Conservation (phyloP, 345 rosid genomes). For the Salix dunnii region DNA sequence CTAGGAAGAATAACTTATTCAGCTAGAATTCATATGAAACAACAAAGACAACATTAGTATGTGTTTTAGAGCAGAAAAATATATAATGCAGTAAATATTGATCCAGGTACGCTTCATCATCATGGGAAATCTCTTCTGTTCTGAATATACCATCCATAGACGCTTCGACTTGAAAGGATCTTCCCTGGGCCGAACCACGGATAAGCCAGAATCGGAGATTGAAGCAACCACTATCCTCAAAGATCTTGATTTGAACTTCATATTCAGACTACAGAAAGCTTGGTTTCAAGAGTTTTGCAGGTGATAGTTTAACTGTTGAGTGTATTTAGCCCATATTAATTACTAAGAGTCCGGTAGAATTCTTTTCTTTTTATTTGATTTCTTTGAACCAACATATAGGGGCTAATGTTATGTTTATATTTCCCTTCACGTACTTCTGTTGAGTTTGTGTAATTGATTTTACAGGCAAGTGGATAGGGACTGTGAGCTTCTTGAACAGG, state of each 20-base stretch:
- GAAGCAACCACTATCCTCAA: constrained; percentile 77
- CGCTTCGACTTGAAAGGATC: constrained; percentile 93
- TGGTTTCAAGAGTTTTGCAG: constrained; percentile 86
- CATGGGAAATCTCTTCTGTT: constrained; percentile 89
- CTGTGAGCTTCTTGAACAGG: constrained; percentile 89
- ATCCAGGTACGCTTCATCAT: constrained; percentile 79
- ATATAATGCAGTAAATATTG: background rate
- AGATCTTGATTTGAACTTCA: constrained; percentile 85
- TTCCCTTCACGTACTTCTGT: background rate
- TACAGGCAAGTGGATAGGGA: constrained; percentile 87
- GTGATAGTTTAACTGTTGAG: constrained; percentile 14
- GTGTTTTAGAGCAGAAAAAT: too few relatives aligned
- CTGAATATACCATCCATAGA: constrained; percentile 72
- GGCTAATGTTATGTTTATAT: background rate
- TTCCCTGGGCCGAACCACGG: constrained; percentile 82
- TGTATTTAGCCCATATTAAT: too few relatives aligned
- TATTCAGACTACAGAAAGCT: constrained; percentile 70
- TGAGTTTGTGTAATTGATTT: constrained; percentile 8
- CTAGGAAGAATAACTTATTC: background rate
- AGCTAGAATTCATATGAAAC: background rate
- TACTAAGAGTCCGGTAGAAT: too few relatives aligned
- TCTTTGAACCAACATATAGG: background rate
- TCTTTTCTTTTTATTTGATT: background rate
- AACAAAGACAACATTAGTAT: too few relatives aligned
- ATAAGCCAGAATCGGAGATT: constrained; percentile 74